phyloP scores from a whole-genome alignment of 768 basidiomycete genomes.

The Tricholoma furcatifolium region DNA sequence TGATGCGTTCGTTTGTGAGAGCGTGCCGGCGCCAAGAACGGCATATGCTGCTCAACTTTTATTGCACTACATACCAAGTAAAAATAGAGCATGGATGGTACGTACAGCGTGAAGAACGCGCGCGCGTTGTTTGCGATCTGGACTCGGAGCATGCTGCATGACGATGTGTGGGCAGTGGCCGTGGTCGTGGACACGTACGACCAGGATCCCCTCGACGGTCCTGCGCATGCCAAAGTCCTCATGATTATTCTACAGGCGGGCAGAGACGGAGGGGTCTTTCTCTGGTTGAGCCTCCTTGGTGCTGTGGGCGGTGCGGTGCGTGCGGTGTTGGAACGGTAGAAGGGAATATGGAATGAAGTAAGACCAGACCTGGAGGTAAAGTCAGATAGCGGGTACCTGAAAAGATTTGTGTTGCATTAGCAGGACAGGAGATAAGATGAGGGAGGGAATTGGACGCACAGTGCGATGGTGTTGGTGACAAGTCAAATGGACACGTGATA shows the following conservation, averaged over 20 bases:
- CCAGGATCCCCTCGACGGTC: constrained; percentile 87
- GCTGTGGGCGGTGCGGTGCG: constrained; percentile 35
- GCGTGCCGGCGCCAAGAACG: too few species aligned
- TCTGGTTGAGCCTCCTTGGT: constrained; percentile 97
- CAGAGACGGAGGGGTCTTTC: constrained; percentile 95
- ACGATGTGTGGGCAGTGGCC: constrained; percentile 96
- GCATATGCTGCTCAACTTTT: too few species aligned
- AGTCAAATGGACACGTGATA: constrained; percentile 18
- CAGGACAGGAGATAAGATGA: too few species aligned
- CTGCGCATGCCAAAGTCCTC: constrained; percentile 96
- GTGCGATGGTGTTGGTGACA: constrained; percentile 55
- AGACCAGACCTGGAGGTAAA: constrained; percentile 97
- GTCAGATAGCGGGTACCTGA: constrained; percentile 82
- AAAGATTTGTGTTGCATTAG: too few species aligned
- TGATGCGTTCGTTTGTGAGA: too few species aligned
- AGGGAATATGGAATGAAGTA: neutral
- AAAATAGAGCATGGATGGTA: constrained; percentile 14
- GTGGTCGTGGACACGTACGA: constrained; percentile 97
- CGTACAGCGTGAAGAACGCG: constrained; percentile 97
- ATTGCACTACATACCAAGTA: too few species aligned
- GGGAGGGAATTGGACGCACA: constrained; percentile 30
- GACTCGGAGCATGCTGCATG: too few species aligned
- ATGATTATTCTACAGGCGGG: constrained; percentile 94
- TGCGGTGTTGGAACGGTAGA: too few species aligned
- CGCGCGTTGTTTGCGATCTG: constrained; percentile 99